These are phyloP conservation scores for Penicillium taxi DNA, from an alignment of 495 filamentous ascomycete species.

Conservation along the genomic window DNA sequence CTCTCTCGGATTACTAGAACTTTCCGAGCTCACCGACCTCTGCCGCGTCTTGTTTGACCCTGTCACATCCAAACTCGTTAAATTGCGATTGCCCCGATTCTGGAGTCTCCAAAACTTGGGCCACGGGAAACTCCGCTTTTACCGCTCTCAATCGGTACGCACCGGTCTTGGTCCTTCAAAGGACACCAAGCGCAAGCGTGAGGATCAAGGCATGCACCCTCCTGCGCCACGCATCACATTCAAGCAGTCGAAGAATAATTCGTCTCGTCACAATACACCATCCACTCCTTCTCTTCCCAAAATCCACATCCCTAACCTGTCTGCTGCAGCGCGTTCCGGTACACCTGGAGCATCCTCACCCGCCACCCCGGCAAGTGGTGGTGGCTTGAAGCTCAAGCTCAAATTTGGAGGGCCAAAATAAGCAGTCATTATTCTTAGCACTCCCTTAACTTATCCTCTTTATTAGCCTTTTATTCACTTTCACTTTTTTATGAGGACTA, in stretches of 20 bases:
- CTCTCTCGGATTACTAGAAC: constrained; percentile 57
- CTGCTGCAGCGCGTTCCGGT: constrained; percentile 12
- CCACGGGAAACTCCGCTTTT: constrained; percentile 37
- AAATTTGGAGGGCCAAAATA: constrained; percentile 36
- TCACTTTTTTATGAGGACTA: too few relatives aligned
- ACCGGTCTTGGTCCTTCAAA: constrained; percentile 27
- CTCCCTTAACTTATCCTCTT: too few relatives aligned
- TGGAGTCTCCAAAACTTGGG: constrained; percentile 60
- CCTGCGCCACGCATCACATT: constrained; percentile 40
- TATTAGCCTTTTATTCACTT: constrained; percentile 10
- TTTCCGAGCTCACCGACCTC: constrained; percentile 68
- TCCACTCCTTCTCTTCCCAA: constrained; percentile 24
- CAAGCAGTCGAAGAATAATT: constrained; percentile 33
- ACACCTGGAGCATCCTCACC: constrained; percentile 21
- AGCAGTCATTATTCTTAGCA: too few relatives aligned
- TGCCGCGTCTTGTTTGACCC: constrained; percentile 66
- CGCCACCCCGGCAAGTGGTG: constrained; percentile 29
- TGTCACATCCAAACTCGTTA: constrained; percentile 51
- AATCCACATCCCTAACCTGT: constrained; percentile 31
- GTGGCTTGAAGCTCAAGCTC: constrained; percentile 37
- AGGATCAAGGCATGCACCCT: constrained; percentile 31
- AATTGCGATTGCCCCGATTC: constrained; percentile 60
- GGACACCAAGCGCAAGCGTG: constrained; percentile 34
- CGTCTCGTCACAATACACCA: constrained; percentile 16
- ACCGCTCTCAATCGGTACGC: constrained; percentile 24